These are phyloP conservation scores for Mycothermus thermophilus DNA, from an alignment of 495 filamentous ascomycete species.

Conservation along the genomic window DNA sequence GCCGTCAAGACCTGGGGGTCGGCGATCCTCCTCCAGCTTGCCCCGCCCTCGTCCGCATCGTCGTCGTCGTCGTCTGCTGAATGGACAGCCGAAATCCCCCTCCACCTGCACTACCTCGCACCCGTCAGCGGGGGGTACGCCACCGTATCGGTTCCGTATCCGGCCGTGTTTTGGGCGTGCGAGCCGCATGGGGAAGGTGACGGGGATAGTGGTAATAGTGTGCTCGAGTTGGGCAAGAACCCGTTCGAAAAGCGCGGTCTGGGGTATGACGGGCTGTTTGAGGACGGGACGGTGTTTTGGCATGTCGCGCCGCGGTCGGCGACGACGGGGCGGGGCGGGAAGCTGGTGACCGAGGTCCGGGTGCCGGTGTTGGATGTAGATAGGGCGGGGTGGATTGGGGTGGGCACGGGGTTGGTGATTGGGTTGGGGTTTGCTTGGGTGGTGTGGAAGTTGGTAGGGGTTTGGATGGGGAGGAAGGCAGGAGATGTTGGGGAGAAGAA, in stretches of 20 bases:
- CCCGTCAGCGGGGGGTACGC: conserved; percentile 40
- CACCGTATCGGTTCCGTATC: conserved; percentile 46
- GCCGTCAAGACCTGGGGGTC: conserved; percentile 66
- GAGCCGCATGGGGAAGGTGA: conserved; percentile 53
- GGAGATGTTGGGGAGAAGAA: conserved; percentile 29
- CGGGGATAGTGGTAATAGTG: too few species aligned
- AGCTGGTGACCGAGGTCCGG: conserved; percentile 43
- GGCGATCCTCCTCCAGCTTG: conserved; percentile 61
- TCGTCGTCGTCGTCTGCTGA: conserved; percentile 5
- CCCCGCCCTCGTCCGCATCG: conserved; percentile 28
- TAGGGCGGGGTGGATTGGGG: conserved; percentile 45
- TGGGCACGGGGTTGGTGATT: conserved; percentile 57
- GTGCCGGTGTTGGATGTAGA: conserved; percentile 67
- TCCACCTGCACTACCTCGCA: conserved; percentile 76
- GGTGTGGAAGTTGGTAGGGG: conserved; percentile 46
- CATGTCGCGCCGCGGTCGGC: conserved; percentile 50
- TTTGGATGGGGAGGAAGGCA: conserved; percentile 15
- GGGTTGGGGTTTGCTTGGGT: conserved; percentile 64
- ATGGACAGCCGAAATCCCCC: conserved; percentile 67
- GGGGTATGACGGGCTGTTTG: conserved; percentile 80
- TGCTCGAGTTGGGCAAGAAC: conserved; percentile 58
- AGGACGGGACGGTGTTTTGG: conserved; percentile 69
- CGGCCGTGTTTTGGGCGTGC: conserved; percentile 90
- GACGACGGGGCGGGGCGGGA: conserved; percentile 12
- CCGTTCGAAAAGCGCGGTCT: conserved; percentile 77